Percentiles rank a stretch among this genome's conserved stretches.
Evolutionary conservation across 2,329 filamentous ascomycete species (phyloP).

Genomic region (Sclerotinia subarctica): DNA sequence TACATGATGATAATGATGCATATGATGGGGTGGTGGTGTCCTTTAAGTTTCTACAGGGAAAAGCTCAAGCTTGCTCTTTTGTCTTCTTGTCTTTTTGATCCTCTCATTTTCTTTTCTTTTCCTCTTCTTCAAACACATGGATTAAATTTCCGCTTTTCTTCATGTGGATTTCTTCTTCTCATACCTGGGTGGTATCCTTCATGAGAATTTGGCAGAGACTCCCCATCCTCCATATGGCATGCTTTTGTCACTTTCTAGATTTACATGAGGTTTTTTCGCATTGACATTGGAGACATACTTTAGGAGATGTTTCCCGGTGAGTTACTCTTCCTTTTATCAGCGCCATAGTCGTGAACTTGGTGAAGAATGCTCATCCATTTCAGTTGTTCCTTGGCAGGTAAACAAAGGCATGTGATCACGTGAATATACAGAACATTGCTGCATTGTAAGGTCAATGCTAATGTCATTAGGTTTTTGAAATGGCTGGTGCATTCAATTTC

Average conservation of each 20-base stretch:
- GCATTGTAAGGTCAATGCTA: background rate
- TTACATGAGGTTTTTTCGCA: background rate
- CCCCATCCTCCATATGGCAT: background rate
- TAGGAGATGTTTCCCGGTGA: too few species aligned
- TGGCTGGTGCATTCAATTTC: background rate
- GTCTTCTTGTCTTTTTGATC: too few species aligned
- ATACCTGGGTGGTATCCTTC: background rate
- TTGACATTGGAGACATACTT: background rate
- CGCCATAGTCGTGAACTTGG: background rate
- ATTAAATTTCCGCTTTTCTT: background rate
- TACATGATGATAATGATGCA: background rate
- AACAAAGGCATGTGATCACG: background rate
- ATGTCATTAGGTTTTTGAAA: background rate
- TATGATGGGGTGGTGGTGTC: background rate
- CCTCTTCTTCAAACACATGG: background rate
- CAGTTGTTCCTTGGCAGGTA: background rate
- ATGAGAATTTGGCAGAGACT: background rate
- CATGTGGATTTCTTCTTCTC: background rate
- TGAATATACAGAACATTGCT: background rate
- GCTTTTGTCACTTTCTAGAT: background rate
- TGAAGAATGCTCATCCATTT: slow-evolving; percentile 16
- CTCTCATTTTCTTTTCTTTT: background rate
- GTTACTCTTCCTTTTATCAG: background rate
- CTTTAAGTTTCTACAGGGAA: background rate
- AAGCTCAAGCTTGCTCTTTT: background rate